Conservation (phyloP, 2,329 filamentous ascomycete genomes). For the Cladophialophora bantiana region DNA sequence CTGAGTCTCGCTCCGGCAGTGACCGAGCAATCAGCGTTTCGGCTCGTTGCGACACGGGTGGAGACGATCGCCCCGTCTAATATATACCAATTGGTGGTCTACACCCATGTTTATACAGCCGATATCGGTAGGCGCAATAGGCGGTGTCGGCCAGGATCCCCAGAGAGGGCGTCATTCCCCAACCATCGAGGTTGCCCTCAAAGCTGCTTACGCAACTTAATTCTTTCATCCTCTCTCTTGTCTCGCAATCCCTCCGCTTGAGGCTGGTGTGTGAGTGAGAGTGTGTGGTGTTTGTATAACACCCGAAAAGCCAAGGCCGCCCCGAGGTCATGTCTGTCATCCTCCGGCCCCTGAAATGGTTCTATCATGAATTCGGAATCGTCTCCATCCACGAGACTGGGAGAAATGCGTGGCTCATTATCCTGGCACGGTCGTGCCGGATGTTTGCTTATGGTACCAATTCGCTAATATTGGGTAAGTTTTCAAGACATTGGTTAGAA, state of each 20-base stretch:
- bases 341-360: slow-evolving; percentile 34
- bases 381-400: slow-evolving; percentile 39
- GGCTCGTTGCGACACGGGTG: neutral
- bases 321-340: slow-evolving; percentile 25
- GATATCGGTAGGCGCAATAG: slow-evolving; percentile 16
- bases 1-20: neutral
- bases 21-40: neutral
- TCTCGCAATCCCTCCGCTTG: slow-evolving; percentile 9
- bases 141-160: slow-evolving; percentile 19
- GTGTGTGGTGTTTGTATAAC: slow-evolving; percentile 6
- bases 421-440: slow-evolving; percentile 38
- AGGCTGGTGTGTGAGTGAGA: neutral
- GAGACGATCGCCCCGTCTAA: slow-evolving; percentile 2
- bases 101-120: slow-evolving; percentile 9
- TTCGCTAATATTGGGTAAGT: slow-evolving; percentile 40
- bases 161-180: neutral
- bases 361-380: slow-evolving; percentile 42
- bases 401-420: slow-evolving; percentile 40
- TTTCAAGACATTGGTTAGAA: neutral
- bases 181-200: slow-evolving; percentile 4
- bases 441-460: slow-evolving; percentile 44
- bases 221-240: slow-evolving; percentile 6
- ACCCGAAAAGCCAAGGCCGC: slow-evolving; percentile 12
- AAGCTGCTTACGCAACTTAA: slow-evolving; percentile 14
- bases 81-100: slow-evolving; percentile 9